These are phyloP conservation scores for Colletotrichum sp. DNA, from an alignment of 2,329 filamentous ascomycete genomes.

Conservation along the genomic window DNA sequence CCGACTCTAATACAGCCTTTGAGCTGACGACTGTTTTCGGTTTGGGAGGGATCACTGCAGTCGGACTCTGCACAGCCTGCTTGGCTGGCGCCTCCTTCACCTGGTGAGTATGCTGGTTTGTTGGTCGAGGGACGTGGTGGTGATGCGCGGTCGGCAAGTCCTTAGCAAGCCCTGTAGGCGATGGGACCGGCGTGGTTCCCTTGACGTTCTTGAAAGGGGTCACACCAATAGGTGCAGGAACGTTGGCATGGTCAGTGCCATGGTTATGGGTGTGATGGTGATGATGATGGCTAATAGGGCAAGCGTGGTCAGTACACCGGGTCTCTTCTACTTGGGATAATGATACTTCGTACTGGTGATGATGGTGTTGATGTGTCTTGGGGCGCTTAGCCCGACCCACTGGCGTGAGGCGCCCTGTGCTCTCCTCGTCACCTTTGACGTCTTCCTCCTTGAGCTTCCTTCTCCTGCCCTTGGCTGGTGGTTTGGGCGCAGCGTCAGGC, in stretches of 20 bases:
- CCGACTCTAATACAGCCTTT: slow-evolving; percentile 72
- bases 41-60: slow-evolving; percentile 57
- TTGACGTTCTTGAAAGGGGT: slow-evolving; percentile 57
- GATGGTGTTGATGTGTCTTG: slow-evolving; percentile 71
- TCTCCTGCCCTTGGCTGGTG: slow-evolving; percentile 55
- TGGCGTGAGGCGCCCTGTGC: slow-evolving; percentile 66
- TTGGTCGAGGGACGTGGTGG: slow-evolving; percentile 45
- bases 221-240: slow-evolving; percentile 42
- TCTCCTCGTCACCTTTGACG: slow-evolving; percentile 68
- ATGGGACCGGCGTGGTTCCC: slow-evolving; percentile 47
- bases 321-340: not conserved
- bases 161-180: slow-evolving; percentile 45
- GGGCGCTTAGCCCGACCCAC: slow-evolving; percentile 65
- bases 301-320: not conserved
- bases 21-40: slow-evolving; percentile 71
- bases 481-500: slow-evolving; percentile 44
- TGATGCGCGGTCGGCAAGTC: slow-evolving; percentile 47
- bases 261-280: slow-evolving; percentile 67
- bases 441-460: slow-evolving; percentile 82
- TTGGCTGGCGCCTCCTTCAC: slow-evolving; percentile 26
- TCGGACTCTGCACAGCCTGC: slow-evolving; percentile 37
- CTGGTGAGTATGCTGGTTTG: slow-evolving; percentile 23
- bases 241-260: slow-evolving; percentile 46
- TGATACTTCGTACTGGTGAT: slow-evolving; percentile 65
- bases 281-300: slow-evolving; percentile 52